Evolutionary conservation across 106 monocot genomes (phyloP), one percentile per base, ranked within the genome.

Genomic region (Dactylorhiza incarnata): DNA sequence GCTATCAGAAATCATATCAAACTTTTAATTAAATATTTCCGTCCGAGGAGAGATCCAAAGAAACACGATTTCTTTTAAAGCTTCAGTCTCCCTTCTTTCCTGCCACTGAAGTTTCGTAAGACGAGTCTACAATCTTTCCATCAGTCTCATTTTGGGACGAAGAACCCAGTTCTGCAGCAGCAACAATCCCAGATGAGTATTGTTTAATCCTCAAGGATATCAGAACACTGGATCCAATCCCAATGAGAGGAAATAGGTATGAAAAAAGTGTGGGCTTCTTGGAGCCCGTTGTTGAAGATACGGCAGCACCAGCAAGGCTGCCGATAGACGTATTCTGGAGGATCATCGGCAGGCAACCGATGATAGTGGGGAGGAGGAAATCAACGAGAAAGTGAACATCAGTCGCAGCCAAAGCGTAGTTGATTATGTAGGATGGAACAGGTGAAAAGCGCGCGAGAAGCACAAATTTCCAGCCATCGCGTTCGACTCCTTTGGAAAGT

Each of bases 381-480:
- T 97, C 96, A 24, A 86, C 20, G 43, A 97, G 71, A 74, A 93
- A 97, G 17, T 78, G 74, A 46, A 97, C 93, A 73, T 93, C 51
- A 1, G 96, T 97, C 23, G 93, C 96, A 17, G 96, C 93, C 75
- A 97, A 59, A 12, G 85, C 84, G 48, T 97, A 97, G 80, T 97
- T 97, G 75, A 97, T 91, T 47, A 97, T 75, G 65, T 97, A 97
- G 2, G 96, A 97, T 6, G 96, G 96, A 61, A 93, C 70, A 12
- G 93, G 93, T 16, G 96, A 97, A 82, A 97, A 97, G 3, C 93
- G 91, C 49, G 93, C 93, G 49, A 97, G 84, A 46, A 97, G 83
- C 3, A 97, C 96, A 54, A 97, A 97, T 81, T 62, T 93, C 96
- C 96, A 97, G 48, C 96, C 96, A 76, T 97, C 96, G 2, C 74